phyloP scores from a whole-genome alignment of 2,329 filamentous ascomycete genomes.

The Penicillium sp. region DNA sequence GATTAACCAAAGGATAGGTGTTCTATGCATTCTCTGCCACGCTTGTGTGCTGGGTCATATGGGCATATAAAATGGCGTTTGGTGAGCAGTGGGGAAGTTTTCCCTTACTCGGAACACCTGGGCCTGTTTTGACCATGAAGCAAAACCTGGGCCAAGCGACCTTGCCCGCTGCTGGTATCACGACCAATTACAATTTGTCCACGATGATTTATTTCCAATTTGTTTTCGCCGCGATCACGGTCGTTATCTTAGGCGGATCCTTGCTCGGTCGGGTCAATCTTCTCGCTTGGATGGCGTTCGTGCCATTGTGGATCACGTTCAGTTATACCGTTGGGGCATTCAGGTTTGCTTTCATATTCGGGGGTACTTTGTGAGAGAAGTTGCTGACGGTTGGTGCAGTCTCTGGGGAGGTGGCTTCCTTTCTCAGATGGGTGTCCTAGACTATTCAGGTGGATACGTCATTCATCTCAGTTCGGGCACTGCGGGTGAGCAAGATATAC shows the following conservation, averaged over 20 bases:
- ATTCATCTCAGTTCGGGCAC: conserved; percentile 59
- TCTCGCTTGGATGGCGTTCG: conserved; percentile 57
- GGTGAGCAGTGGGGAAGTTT: conserved; percentile 51
- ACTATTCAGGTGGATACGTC: conserved; percentile 58
- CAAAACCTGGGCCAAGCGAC: conserved; percentile 49
- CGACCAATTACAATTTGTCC: conserved; percentile 49
- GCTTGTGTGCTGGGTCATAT: conserved; percentile 56
- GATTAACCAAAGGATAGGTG: conserved; percentile 14
- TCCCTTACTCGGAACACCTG: conserved; percentile 54
- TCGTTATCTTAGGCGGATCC: conserved; percentile 53
- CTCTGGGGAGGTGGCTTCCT: conserved; percentile 55
- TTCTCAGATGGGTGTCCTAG: conserved; percentile 52
- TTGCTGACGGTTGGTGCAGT: conserved; percentile 23
- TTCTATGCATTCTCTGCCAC: conserved; percentile 56
- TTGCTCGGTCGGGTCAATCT: conserved; percentile 57
- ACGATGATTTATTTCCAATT: conserved; percentile 61
- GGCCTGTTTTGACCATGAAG: conserved; percentile 51
- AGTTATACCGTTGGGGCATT: conserved; percentile 49
- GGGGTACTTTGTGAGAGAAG: not conserved
- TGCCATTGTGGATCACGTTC: conserved; percentile 56
- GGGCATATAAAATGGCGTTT: conserved; percentile 55
- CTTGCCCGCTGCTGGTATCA: conserved; percentile 48
- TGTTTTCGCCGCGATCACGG: conserved; percentile 57
- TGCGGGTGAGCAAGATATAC: conserved; percentile 39
- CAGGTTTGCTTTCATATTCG: conserved; percentile 6